A percentile compares a stretch with the other conserved stretches of the same genome.
These are phyloP conservation scores for Aristolochia contorta DNA, from an alignment of 164 flowering plant species.

Conservation along the genomic window DNA sequence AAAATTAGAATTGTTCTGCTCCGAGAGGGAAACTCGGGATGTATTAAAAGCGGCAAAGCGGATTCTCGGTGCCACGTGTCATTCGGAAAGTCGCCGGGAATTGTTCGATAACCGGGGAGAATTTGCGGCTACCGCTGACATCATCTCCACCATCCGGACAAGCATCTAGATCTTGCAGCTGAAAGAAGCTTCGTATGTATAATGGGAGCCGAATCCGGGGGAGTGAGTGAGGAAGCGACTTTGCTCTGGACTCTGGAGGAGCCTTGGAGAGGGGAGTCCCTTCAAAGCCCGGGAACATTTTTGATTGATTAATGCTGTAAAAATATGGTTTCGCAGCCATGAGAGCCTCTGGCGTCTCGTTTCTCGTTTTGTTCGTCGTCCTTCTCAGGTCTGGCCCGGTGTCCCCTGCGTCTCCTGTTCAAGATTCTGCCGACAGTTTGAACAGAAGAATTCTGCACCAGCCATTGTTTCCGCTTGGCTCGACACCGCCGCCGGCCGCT, in stretches of 20 bases:
- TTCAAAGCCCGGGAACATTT: no score
- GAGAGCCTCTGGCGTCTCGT: not conserved
- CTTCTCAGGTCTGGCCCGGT: not conserved
- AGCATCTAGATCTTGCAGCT: no score
- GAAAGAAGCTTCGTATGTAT: no score
- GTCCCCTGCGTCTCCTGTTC: not conserved
- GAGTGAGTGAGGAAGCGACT: no score
- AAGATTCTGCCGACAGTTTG: not conserved
- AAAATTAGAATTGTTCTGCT: not conserved
- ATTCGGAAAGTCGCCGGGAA: not conserved
- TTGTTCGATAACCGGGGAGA: no score
- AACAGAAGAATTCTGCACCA: slow-evolving; percentile 61
- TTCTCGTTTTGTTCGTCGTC: not conserved
- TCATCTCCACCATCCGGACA: no score
- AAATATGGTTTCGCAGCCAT: slow-evolving; percentile 3
- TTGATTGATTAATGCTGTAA: not conserved
- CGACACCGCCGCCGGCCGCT: slow-evolving; percentile 51
- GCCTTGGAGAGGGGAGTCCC: no score
- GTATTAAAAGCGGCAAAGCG: not conserved
- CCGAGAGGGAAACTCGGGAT: no score
- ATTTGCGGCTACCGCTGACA: no score
- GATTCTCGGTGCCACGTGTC: slow-evolving; percentile 4
- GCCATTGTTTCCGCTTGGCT: slow-evolving; percentile 53
- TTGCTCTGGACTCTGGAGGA: no score
- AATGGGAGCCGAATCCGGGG: no score